These are phyloP conservation scores for Podila verticillata DNA, from an alignment of 192 early-diverging fungal genomes.

Conservation along the genomic window DNA sequence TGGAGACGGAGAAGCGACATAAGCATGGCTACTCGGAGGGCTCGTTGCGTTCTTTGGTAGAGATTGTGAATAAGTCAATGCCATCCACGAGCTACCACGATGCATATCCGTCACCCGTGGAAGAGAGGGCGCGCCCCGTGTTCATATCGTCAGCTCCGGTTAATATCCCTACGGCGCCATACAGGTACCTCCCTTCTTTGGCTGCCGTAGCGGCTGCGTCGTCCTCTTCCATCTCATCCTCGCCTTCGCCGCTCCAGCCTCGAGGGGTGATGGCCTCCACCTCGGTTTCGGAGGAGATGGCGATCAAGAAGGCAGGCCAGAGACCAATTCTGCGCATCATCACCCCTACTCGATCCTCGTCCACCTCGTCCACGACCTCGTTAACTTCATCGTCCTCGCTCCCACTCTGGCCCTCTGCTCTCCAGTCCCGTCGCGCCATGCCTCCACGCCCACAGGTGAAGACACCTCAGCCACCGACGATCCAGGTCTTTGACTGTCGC, in stretches of 20 bases:
- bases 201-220: not conserved
- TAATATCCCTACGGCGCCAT: slow-evolving; percentile 28
- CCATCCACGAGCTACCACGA: not conserved
- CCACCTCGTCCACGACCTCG: slow-evolving; percentile 8
- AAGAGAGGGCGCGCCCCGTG: not conserved
- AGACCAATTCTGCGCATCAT: slow-evolving; percentile 25
- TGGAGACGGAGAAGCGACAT: not conserved
- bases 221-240: slow-evolving; percentile 24
- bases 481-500: slow-evolving; percentile 62
- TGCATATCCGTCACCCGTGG: not conserved
- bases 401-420: slow-evolving; percentile 13
- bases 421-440: slow-evolving; percentile 4
- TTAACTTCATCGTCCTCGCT: slow-evolving; percentile 23
- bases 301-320: slow-evolving; percentile 37
- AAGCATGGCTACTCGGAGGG: not conserved
- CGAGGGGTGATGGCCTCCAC: slow-evolving; percentile 40
- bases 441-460: not conserved
- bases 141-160: slow-evolving; percentile 27
- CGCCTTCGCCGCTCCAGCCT: slow-evolving; percentile 40
- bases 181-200: slow-evolving; percentile 4
- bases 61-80: not conserved
- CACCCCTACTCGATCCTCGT: slow-evolving; percentile 18
- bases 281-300: slow-evolving; percentile 33
- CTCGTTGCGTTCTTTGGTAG: not conserved
- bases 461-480: slow-evolving; percentile 13